These are phyloP conservation scores for Omphalea diandra DNA, from an alignment of 441 rosid species.

Conservation along the genomic window DNA sequence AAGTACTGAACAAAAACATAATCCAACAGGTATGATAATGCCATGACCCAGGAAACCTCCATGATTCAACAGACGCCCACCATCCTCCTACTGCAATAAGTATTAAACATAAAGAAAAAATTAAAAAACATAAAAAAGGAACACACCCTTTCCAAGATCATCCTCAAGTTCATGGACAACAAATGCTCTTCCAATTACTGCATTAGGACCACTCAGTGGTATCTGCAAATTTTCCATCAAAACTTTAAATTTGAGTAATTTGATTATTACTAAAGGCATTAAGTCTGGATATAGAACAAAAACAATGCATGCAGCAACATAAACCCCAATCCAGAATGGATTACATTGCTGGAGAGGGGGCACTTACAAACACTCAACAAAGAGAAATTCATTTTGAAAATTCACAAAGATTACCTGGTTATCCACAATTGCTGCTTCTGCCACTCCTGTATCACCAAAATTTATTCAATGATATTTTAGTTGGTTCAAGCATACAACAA, in stretches of 20 bases:
- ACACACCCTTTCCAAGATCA: conserved; percentile 92
- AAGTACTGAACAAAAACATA: background rate
- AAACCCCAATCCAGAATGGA: background rate
- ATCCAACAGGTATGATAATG: background rate
- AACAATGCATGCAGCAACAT: background rate
- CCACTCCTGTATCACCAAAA: conserved; percentile 60
- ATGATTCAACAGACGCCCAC: background rate
- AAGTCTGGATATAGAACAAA: conserved; percentile 1
- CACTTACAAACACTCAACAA: background rate
- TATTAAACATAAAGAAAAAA: background rate
- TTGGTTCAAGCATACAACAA: background rate
- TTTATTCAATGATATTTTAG: background rate
- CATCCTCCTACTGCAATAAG: background rate
- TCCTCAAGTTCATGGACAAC: conserved; percentile 98
- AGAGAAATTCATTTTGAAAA: background rate
- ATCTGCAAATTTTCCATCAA: conserved; percentile 41
- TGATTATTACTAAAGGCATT: conserved; percentile 4
- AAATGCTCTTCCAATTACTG: conserved; percentile 94
- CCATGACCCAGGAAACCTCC: background rate
- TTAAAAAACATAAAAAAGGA: no score
- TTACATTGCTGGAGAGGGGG: background rate
- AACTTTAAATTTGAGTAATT: conserved; percentile 20
- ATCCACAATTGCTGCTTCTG: conserved; percentile 84
- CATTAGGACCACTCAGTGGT: conserved; percentile 69
- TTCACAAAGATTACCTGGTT: conserved; percentile 48